Conservation (phyloP, 805 yeast species). For the Starmerella kuoi region DNA sequence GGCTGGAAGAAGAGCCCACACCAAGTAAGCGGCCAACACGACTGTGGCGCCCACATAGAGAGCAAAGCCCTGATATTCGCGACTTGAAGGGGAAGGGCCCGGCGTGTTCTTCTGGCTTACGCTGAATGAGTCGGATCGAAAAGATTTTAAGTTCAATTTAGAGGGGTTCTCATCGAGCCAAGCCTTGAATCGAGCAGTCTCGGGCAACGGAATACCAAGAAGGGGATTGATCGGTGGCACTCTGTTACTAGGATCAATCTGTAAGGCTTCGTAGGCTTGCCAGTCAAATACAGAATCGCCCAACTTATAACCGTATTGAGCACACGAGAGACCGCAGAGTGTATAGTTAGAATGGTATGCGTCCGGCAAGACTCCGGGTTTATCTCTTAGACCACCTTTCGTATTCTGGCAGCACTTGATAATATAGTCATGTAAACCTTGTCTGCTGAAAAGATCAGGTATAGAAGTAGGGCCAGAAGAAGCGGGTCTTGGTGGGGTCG, state of each 20-base stretch:
- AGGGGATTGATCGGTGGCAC: conserved; percentile 40
- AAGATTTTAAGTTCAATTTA: neutral
- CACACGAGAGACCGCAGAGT: conserved; percentile 56
- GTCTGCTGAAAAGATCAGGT: conserved; percentile 30
- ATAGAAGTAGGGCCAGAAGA: too few relatives aligned
- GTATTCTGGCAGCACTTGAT: conserved; percentile 61
- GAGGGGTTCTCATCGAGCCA: conserved; percentile 10
- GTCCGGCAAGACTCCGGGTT: conserved; percentile 72
- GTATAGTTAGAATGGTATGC: conserved; percentile 86
- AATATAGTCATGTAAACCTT: conserved; percentile 50
- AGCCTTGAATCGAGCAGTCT: conserved; percentile 29
- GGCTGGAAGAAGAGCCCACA: conserved; percentile 70
- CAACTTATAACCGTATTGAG: conserved; percentile 35
- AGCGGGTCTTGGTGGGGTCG: neutral
- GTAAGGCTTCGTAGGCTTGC: conserved; percentile 14
- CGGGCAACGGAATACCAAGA: conserved; percentile 43
- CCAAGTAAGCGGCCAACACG: conserved; percentile 42
- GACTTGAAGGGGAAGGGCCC: conserved; percentile 11
- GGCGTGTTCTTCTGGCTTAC: neutral
- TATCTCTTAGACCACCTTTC: conserved; percentile 72
- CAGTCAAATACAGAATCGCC: conserved; percentile 27
- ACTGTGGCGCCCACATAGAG: conserved; percentile 56
- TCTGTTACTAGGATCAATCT: neutral
- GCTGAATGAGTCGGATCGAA: neutral
- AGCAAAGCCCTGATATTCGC: conserved; percentile 84